Evolutionary conservation across 768 basidiomycete species (phyloP).

Genomic region (Suillus fuscotomentosus): DNA sequence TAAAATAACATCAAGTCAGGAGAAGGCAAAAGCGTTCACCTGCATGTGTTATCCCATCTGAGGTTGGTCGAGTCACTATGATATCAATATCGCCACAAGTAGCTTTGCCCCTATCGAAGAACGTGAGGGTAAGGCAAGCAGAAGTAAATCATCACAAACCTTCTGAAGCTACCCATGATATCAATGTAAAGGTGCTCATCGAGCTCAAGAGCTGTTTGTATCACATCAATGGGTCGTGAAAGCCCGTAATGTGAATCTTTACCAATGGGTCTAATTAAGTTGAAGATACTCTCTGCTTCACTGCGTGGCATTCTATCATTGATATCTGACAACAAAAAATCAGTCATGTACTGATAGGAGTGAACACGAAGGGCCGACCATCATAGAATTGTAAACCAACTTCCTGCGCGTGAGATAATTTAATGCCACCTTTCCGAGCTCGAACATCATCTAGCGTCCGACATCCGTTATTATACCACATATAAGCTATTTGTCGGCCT

Average conservation of each 20-base stretch:
- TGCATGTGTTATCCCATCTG: conserved; percentile 72
- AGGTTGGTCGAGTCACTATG: conserved; percentile 71
- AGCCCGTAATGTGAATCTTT: conserved; percentile 11
- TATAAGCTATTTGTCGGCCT: conserved; percentile 66
- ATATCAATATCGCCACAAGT: conserved; percentile 93
- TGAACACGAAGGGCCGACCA: conserved; percentile 38
- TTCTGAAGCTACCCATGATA: conserved; percentile 90
- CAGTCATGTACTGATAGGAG: neutral
- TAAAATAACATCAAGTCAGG: conserved; percentile 7
- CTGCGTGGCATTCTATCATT: conserved; percentile 81
- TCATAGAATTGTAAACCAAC: conserved; percentile 72
- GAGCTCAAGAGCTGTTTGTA: conserved; percentile 57
- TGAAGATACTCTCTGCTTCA: conserved; percentile 75
- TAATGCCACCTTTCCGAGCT: conserved; percentile 58
- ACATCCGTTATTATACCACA: conserved; percentile 77
- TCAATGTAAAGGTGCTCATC: conserved; percentile 74
- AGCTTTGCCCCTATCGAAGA: conserved; percentile 58
- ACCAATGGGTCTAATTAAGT: conserved; percentile 73
- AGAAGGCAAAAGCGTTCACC: conserved; percentile 39
- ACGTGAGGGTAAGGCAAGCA: neutral
- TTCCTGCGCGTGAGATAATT: conserved; percentile 55
- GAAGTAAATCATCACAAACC: conserved; percentile 37
- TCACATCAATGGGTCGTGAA: neutral
- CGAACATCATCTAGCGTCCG: conserved; percentile 75
- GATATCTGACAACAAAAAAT: conserved; percentile 52